phyloP scores from a whole-genome alignment of 2,329 filamentous ascomycete species.

The Neoarthrinium moseri region DNA sequence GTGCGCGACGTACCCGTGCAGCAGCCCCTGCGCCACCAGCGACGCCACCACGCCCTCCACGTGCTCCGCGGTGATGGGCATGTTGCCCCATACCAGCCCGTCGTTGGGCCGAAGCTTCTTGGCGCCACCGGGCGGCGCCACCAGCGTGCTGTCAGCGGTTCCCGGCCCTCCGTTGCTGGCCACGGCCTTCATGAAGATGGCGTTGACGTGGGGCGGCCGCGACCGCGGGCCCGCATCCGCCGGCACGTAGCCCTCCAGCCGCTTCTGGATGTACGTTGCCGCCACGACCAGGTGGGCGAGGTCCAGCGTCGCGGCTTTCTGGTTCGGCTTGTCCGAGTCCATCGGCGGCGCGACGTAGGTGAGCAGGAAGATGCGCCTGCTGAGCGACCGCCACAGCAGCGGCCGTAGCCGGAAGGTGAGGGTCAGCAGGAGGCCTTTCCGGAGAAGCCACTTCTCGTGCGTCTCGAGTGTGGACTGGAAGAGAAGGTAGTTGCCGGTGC shows the following conservation, averaged over 20 bases:
- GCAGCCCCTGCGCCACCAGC: conserved; percentile 75
- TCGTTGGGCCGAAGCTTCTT: conserved; percentile 54
- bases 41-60: conserved; percentile 77
- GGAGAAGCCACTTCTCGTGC: conserved; percentile 71
- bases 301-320: conserved; percentile 72
- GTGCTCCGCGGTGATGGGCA: conserved; percentile 57
- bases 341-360: conserved; percentile 55
- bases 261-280: conserved; percentile 64
- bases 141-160: conserved; percentile 35
- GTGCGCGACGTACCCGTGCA: conserved; percentile 84
- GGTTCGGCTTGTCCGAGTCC: conserved; percentile 57
- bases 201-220: conserved; percentile 43
- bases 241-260: conserved; percentile 57
- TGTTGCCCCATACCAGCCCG: conserved; percentile 64
- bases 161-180: conserved; percentile 40
- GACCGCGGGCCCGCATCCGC: conserved; percentile 27
- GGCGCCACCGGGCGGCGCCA: conserved; percentile 45
- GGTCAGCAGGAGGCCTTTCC: conserved; percentile 72
- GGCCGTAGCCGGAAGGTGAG: conserved; percentile 76
- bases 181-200: conserved; percentile 51
- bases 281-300: conserved; percentile 65
- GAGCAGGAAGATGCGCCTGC: conserved; percentile 74
- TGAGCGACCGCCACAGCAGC: conserved; percentile 80
- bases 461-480: conserved; percentile 69
- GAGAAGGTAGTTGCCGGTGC: conserved; percentile 68